Percentiles rank a stretch among this genome's conserved stretches.
Evolutionary conservation across 1,284 basidiomycete species (phyloP).

Genomic region (Cutaneotrichosporon sp.): DNA sequence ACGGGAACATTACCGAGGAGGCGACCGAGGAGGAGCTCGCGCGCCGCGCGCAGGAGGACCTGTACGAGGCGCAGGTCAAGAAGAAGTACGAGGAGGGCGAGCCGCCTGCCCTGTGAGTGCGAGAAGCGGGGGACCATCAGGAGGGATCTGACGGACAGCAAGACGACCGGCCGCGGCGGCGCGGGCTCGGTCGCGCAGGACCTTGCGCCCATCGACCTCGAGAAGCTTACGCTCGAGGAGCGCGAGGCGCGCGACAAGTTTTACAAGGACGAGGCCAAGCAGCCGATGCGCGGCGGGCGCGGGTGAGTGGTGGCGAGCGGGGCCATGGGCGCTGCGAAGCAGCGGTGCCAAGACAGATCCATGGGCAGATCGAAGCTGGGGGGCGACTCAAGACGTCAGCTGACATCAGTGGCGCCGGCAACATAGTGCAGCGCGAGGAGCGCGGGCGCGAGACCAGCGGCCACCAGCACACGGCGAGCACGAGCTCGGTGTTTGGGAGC

Average conservation of each 20-base stretch:
- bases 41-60: conserved; percentile 28
- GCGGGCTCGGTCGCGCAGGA: conserved; percentile 41
- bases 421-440: conserved; percentile 24
- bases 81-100: conserved; percentile 43
- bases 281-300: conserved; percentile 32
- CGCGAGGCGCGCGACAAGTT: conserved; percentile 45
- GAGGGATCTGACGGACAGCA: conserved; percentile 26
- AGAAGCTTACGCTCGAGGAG: conserved; percentile 42
- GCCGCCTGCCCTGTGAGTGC: conserved; percentile 6
- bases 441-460: conserved; percentile 28
- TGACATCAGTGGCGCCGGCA: conserved; percentile 46
- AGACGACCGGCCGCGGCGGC: conserved; percentile 47
- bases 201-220: conserved; percentile 32
- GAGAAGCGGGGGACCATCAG: background rate
- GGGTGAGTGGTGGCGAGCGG: conserved; percentile 31
- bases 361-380: no score
- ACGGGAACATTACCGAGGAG: conserved; percentile 50
- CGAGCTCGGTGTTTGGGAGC: conserved; percentile 41
- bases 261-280: conserved; percentile 34
- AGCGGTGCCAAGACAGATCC: no score
- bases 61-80: conserved; percentile 41
- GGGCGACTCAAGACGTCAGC: background rate
- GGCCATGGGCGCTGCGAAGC: no score
- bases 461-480: conserved; percentile 35
- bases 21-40: conserved; percentile 29